Conservation (phyloP, 257 asterid genomes). For the Vinca minor region DNA sequence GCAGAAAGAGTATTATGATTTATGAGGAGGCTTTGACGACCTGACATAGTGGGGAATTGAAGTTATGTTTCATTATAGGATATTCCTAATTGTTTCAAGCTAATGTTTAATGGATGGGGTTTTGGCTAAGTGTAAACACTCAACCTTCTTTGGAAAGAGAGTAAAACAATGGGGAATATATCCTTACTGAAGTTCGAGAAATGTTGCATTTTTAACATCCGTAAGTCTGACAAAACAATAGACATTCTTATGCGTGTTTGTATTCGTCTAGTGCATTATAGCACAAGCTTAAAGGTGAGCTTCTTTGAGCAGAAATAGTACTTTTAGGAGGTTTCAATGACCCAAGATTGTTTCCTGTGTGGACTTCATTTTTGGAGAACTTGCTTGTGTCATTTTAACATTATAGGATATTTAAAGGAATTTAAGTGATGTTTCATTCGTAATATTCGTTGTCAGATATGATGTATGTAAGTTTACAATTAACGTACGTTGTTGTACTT, state of each 20-base stretch:
- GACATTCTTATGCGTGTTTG: neutral
- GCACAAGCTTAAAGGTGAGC: neutral
- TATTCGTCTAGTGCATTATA: neutral
- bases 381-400: neutral
- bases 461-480: neutral
- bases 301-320: neutral
- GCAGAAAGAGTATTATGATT: neutral
- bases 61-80: neutral
- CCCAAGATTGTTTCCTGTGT: neutral
- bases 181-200: neutral
- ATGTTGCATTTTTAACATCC: neutral
- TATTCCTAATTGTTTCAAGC: neutral
- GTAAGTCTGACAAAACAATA: neutral
- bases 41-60: too few relatives aligned
- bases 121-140: neutral
- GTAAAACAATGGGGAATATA: neutral
- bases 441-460: neutral
- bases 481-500: neutral
- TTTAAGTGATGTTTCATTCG: neutral
- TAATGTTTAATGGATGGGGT: neutral
- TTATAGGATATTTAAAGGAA: neutral
- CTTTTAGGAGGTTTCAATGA: neutral
- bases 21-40: neutral
- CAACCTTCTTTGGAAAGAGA: neutral
- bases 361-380: neutral